phyloP scores from a whole-genome alignment of 2,329 filamentous ascomycete species.

The Mycosphaerella sp. region DNA sequence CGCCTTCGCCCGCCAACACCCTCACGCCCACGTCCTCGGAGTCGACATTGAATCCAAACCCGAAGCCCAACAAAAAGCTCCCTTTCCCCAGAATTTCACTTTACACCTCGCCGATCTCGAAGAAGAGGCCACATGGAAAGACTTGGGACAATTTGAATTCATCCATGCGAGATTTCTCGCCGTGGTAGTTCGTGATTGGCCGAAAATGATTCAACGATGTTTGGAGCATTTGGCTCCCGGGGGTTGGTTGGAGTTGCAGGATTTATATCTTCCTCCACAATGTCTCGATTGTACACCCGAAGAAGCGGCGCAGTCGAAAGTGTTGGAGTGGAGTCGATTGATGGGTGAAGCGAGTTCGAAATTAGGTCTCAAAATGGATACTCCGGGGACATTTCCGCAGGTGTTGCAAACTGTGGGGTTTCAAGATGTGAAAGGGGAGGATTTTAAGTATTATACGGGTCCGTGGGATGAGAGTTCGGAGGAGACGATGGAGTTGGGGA shows the following conservation, averaged over 20 bases:
- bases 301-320: background rate
- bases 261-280: background rate
- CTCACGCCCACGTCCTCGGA: background rate
- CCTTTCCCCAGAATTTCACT: too few relatives aligned
- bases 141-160: background rate
- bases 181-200: background rate
- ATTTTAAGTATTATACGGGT: background rate
- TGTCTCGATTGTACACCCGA: background rate
- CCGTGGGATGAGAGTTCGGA: background rate
- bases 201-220: background rate
- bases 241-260: background rate
- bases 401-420: background rate
- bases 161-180: background rate
- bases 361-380: background rate
- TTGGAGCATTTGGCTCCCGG: background rate
- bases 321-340: background rate
- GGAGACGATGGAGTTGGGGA: background rate
- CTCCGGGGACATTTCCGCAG: background rate
- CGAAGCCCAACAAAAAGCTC: background rate
- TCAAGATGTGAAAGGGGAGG: background rate
- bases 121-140: background rate
- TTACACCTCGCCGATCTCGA: background rate
- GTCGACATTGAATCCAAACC: background rate
- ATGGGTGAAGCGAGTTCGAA: background rate
- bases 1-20: background rate